Evolutionary conservation across 192 early-diverging fungal genomes (phyloP).

Genomic region (Backusella sp.): DNA sequence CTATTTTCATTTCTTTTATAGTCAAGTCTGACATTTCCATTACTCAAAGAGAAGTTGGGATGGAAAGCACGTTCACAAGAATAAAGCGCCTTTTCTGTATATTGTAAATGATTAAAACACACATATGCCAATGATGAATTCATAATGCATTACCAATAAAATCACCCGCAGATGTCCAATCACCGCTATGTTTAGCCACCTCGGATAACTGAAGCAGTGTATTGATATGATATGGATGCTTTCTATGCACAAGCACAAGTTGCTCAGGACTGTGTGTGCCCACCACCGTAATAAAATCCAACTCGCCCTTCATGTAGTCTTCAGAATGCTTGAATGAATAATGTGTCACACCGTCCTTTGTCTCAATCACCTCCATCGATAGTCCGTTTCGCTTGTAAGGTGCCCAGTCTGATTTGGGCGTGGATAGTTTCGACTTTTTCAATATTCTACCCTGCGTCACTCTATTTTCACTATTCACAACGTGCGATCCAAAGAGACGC

Average conservation of each 20-base stretch:
- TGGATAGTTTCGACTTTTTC: constrained; percentile 60
- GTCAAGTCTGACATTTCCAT: constrained; percentile 62
- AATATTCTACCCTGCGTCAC: constrained; percentile 25
- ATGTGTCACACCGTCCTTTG: constrained; percentile 27
- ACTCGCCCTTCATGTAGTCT: constrained; percentile 73
- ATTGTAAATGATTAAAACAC: background rate
- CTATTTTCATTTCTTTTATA: constrained; percentile 80
- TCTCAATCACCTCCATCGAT: constrained; percentile 48
- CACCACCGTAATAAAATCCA: constrained; percentile 71
- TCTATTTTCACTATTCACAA: constrained; percentile 54
- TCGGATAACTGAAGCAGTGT: constrained; percentile 82
- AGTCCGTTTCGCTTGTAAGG: constrained; percentile 48
- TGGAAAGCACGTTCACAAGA: constrained; percentile 83
- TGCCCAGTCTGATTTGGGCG: constrained; percentile 75
- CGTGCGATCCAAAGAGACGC: constrained; percentile 84
- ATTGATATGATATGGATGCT: constrained; percentile 90
- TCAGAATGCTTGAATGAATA: constrained; percentile 71
- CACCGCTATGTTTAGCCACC: constrained; percentile 82
- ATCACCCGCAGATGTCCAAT: constrained; percentile 75
- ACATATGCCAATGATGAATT: background rate
- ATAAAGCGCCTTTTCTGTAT: constrained; percentile 77
- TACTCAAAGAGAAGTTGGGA: constrained; percentile 69
- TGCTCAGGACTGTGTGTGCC: constrained; percentile 72
- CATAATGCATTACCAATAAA: constrained; percentile 58
- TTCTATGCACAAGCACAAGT: constrained; percentile 61